Evolutionary conservation across 2,329 filamentous ascomycete species (phyloP).

Genomic region (Xylariaceae sp.): DNA sequence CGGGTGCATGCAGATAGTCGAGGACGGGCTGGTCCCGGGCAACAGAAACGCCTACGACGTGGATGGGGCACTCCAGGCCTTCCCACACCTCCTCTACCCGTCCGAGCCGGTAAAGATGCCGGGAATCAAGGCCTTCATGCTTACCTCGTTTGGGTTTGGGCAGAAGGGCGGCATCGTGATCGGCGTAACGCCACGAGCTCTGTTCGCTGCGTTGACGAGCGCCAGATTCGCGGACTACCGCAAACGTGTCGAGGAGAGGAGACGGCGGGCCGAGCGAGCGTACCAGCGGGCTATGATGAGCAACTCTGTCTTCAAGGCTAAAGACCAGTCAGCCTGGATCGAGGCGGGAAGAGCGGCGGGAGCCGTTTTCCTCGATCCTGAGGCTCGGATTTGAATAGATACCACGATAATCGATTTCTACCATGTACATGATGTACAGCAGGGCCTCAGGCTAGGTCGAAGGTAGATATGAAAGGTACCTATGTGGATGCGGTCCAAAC

Average conservation of each 20-base stretch:
- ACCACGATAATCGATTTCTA: constrained; percentile 1
- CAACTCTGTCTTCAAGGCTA: constrained; percentile 14
- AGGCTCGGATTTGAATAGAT: constrained; percentile 6
- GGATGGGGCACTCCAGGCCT: constrained; percentile 93
- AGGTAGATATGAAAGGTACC: no score
- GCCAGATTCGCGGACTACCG: constrained; percentile 70
- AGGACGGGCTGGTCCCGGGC: constrained; percentile 87
- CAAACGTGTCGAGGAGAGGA: constrained; percentile 7
- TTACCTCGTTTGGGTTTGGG: constrained; percentile 98
- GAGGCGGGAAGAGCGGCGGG: constrained; percentile 1
- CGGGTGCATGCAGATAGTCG: constrained; percentile 91
- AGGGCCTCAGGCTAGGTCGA: no score
- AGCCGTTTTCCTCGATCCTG: constrained; percentile 10
- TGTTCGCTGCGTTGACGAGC: constrained; percentile 86
- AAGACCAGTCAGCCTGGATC: constrained; percentile 13
- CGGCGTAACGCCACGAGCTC: constrained; percentile 88
- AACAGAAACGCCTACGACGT: constrained; percentile 99
- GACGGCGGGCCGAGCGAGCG: constrained; percentile 9
- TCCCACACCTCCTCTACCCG: constrained; percentile 95
- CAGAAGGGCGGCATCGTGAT: constrained; percentile 98
- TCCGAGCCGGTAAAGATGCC: constrained; percentile 95
- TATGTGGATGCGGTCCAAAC: no score
- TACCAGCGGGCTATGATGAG: constrained; percentile 13
- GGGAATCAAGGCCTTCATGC: constrained; percentile 95
- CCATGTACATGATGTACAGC: no score